Conservation (phyloP, 495 filamentous ascomycete genomes). For the Hyaloscypha variabilis region DNA sequence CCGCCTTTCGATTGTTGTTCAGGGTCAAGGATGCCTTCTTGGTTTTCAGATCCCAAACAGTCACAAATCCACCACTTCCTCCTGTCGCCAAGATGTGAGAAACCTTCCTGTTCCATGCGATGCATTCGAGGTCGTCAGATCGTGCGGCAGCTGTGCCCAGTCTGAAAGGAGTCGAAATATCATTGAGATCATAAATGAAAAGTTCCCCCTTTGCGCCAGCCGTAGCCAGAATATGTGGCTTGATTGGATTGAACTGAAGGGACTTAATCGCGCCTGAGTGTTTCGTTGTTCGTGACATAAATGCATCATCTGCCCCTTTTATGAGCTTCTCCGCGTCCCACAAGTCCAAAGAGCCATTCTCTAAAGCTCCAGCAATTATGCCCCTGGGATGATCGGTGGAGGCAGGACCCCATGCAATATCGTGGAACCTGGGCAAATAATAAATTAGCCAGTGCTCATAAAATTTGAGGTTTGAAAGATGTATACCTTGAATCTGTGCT, state of each 20-base stretch:
- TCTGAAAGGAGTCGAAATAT: conserved; percentile 82
- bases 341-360: conserved; percentile 93
- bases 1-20: conserved; percentile 92
- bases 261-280: conserved; percentile 93
- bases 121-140: conserved; percentile 89
- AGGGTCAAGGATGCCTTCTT: conserved; percentile 95
- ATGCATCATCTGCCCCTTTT: conserved; percentile 66
- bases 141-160: conserved; percentile 85
- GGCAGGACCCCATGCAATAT: conserved; percentile 89
- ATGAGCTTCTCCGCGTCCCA: conserved; percentile 93
- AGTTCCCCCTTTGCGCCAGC: conserved; percentile 95
- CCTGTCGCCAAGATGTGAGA: conserved; percentile 95
- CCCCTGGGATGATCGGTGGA: conserved; percentile 75
- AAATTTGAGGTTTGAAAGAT: background rate
- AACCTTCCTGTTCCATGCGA: conserved; percentile 99
- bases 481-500: conserved; percentile 85
- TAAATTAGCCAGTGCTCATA: conserved; percentile 16
- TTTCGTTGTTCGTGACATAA: conserved; percentile 87
- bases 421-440: conserved; percentile 74
- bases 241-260: conserved; percentile 96
- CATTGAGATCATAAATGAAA: conserved; percentile 91
- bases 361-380: conserved; percentile 91
- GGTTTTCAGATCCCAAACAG: conserved; percentile 96
- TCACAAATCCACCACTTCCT: conserved; percentile 92
- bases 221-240: conserved; percentile 88